Percentiles rank a stretch among this genome's conserved stretches.
phyloP scores from a whole-genome alignment of 805 yeast species.

The Candida oleophila region DNA sequence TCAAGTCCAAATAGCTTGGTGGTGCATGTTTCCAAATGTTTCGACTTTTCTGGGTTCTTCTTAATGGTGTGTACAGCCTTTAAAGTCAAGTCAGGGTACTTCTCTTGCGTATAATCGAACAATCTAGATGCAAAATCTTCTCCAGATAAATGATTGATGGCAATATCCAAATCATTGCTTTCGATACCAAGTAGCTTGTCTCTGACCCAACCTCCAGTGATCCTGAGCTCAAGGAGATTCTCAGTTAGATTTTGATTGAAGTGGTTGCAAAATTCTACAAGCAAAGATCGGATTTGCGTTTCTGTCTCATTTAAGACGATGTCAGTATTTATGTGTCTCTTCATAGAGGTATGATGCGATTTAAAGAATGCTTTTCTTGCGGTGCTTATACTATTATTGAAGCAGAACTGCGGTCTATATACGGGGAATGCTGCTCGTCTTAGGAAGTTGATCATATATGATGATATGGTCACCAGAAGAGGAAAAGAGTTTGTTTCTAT shows the following conservation, averaged over 20 bases:
- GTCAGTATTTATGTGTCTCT: constrained; percentile 13
- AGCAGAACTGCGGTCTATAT: not conserved
- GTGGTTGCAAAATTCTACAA: constrained; percentile 40
- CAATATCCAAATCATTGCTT: constrained; percentile 89
- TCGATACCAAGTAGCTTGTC: constrained; percentile 82
- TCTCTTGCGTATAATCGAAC: constrained; percentile 42
- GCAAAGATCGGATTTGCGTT: constrained; percentile 34
- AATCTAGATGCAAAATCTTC: constrained; percentile 76
- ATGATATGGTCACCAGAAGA: too few relatives aligned
- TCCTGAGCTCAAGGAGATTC: constrained; percentile 55
- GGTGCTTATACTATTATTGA: not conserved
- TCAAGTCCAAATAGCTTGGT: constrained; percentile 82
- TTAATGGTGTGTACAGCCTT: constrained; percentile 74
- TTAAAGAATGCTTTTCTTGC: too few relatives aligned
- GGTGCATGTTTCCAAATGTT: constrained; percentile 95
- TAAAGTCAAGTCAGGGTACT: constrained; percentile 27
- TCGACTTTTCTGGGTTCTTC: constrained; percentile 91
- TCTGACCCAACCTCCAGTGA: constrained; percentile 99
- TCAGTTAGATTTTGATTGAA: constrained; percentile 24
- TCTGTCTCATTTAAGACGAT: constrained; percentile 43
- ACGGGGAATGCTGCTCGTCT: not conserved
- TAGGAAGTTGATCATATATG: not conserved
- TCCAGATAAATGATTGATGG: constrained; percentile 82
- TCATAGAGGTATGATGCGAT: constrained; percentile 10
- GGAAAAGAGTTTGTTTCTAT: too few relatives aligned